Evolutionary conservation across 129 eudicot species (phyloP), one percentile per base, ranked within the genome.

Genomic region (Arctium lappa): DNA sequence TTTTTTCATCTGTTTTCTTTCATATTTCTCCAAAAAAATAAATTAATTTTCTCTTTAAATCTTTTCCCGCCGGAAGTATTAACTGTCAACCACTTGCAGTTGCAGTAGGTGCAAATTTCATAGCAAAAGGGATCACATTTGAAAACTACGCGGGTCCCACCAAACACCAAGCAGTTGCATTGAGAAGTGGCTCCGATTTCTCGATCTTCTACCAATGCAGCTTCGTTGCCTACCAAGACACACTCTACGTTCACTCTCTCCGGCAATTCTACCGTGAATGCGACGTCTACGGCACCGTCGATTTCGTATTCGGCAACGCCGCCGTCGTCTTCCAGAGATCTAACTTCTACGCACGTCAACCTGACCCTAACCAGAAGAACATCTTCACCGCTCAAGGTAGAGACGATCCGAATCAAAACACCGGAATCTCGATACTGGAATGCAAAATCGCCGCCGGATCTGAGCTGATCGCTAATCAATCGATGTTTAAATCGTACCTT

Each of bases 101-200:
- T 71, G 95, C 82, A 30, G 91, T 83, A 0, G 97, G 95, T 36
- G 40, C 80, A 66, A 90, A 92, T 46, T 93, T 93, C 79, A 88
- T 93, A n/a, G 94, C 94, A 10, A 91, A 86, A 74, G 97, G 97
- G 65, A 91, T 93, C 72, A 86, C 92, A 9, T 62, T 93, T 18
- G 97, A 93, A 76, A 93, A 93, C 91, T 93, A 88, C 73, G 97
- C 97, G 12, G 97, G 97, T 0, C 88, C 97, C 0, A 82, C 85
- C 81, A 93, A 93, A 75, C 95, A 91, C 90, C 97, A 93, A 85
- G 97, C 97, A 7, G 97, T 93, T 9, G 97, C 97, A 39, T 63
- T 93, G 30, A 76, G 97, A 6, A 86, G 85, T 50, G 87, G 95
- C 34, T 78, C 97, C 11, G 97, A 93, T 79, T 85, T 93, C 88